Evolutionary conservation across 2,329 filamentous ascomycete species (phyloP).

Genomic region (Pseudogymnoascus verrucosus): DNA sequence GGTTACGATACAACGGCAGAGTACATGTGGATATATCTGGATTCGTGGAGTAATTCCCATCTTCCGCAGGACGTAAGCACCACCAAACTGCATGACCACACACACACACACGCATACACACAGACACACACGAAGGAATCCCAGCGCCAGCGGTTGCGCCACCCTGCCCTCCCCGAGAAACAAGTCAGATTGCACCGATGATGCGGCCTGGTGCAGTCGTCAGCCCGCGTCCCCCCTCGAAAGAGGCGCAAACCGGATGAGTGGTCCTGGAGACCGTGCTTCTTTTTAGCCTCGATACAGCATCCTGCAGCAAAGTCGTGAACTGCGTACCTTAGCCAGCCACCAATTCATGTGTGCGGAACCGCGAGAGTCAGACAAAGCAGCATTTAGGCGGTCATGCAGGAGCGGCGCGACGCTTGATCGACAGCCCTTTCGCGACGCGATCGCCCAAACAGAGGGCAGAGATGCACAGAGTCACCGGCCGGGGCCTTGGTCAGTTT

Average conservation of each 20-base stretch:
- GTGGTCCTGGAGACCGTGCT: background rate
- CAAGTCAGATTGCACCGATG: slow-evolving; percentile 4
- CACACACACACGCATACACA: background rate
- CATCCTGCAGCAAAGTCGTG: background rate
- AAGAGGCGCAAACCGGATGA: slow-evolving; percentile 5
- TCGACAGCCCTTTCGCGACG: background rate
- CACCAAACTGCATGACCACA: background rate
- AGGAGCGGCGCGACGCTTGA: background rate
- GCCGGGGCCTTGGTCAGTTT: background rate
- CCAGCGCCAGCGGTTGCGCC: slow-evolving; percentile 1
- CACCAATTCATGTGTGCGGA: background rate
- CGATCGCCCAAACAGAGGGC: slow-evolving; percentile 1
- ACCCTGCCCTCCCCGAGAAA: slow-evolving; percentile 4
- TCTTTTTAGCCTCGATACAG: slow-evolving; percentile 6
- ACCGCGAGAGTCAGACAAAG: background rate
- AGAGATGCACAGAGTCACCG: background rate
- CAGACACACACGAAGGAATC: background rate
- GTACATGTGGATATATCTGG: slow-evolving; percentile 7
- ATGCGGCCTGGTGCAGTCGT: slow-evolving; percentile 2
- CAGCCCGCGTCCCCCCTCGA: background rate
- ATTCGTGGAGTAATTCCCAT: slow-evolving; percentile 5
- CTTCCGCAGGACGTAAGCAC: background rate
- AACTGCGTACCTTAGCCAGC: slow-evolving; percentile 5
- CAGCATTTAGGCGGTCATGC: slow-evolving; percentile 4
- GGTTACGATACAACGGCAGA: background rate